Evolutionary conservation across 2,329 filamentous ascomycete species (phyloP).

Genomic region (Microcyclosporella mali): DNA sequence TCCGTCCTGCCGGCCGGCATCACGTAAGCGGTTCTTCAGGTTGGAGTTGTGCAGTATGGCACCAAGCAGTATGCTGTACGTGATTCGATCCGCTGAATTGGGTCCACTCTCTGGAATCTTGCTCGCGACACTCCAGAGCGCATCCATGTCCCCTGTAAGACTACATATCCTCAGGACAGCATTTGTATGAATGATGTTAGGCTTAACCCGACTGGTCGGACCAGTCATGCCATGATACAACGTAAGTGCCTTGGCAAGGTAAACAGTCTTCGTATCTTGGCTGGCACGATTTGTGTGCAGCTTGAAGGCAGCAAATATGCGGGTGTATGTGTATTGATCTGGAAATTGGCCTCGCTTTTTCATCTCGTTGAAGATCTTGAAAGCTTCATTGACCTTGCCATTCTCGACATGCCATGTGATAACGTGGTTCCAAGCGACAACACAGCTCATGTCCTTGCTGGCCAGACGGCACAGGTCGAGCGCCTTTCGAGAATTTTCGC

Average conservation of each 20-base stretch:
- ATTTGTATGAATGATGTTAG: conserved; percentile 79
- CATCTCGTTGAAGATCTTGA: conserved; percentile 97
- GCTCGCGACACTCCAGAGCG: conserved; percentile 69
- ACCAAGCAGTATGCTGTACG: conserved; percentile 78
- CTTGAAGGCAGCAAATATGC: conserved; percentile 58
- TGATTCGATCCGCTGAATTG: conserved; percentile 61
- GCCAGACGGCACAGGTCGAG: conserved; percentile 61
- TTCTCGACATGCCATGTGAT: conserved; percentile 64
- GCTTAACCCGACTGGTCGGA: conserved; percentile 57
- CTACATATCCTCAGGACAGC: conserved; percentile 79
- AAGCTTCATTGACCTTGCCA: conserved; percentile 55
- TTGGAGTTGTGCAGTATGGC: conserved; percentile 53
- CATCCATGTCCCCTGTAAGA: conserved; percentile 67
- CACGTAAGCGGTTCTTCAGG: too few species aligned
- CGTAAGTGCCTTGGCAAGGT: conserved; percentile 61
- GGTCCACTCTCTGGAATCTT: conserved; percentile 60
- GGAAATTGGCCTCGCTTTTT: conserved; percentile 83
- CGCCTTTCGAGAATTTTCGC: conserved; percentile 60
- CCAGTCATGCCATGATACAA: conserved; percentile 71
- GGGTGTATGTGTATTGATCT: conserved; percentile 75
- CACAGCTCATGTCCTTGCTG: conserved; percentile 57
- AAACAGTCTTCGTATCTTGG: conserved; percentile 32
- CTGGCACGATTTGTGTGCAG: conserved; percentile 47
- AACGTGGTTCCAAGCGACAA: conserved; percentile 83
- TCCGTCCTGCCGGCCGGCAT: too few species aligned